These are phyloP conservation scores for Rhinocladiella similis DNA, from an alignment of 2,329 filamentous ascomycete species.

Conservation along the genomic window DNA sequence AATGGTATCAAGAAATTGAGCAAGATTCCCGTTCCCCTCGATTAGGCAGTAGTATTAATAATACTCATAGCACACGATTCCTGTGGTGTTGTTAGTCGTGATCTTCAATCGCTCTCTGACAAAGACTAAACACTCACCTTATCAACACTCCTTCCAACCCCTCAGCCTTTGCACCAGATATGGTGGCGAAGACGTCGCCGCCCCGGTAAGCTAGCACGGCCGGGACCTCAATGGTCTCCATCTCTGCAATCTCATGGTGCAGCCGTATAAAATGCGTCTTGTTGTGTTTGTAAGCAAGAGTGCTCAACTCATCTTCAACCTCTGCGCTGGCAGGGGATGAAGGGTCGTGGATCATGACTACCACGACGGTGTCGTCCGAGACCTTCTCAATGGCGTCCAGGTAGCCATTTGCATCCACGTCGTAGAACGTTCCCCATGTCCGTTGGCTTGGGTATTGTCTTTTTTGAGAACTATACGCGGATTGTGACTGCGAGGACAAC, in stretches of 20 bases:
- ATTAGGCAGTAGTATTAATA: background rate
- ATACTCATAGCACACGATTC: background rate
- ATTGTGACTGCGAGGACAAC: slow-evolving; percentile 65
- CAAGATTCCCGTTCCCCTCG: too few species aligned
- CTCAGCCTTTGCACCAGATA: slow-evolving; percentile 70
- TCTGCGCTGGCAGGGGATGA: slow-evolving; percentile 77
- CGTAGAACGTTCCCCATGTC: slow-evolving; percentile 75
- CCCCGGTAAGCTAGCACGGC: slow-evolving; percentile 86
- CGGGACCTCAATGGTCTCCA: slow-evolving; percentile 84
- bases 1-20: too few species aligned
- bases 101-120: background rate
- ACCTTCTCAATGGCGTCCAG: slow-evolving; percentile 96
- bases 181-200: slow-evolving; percentile 85
- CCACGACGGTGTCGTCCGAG: slow-evolving; percentile 74
- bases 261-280: slow-evolving; percentile 86
- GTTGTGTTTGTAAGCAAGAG: slow-evolving; percentile 70
- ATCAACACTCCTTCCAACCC: slow-evolving; percentile 58
- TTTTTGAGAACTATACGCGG: slow-evolving; percentile 9
- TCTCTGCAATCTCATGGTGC: slow-evolving; percentile 88
- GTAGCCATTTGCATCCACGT: slow-evolving; percentile 87
- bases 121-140: slow-evolving; percentile 8
- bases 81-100: background rate
- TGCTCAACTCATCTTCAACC: slow-evolving; percentile 75
- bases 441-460: slow-evolving; percentile 68
- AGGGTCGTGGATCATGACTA: slow-evolving; percentile 91